Evolutionary conservation across 257 asterid genomes (phyloP).

Genomic region (Nicotiana tomentosiformis): DNA sequence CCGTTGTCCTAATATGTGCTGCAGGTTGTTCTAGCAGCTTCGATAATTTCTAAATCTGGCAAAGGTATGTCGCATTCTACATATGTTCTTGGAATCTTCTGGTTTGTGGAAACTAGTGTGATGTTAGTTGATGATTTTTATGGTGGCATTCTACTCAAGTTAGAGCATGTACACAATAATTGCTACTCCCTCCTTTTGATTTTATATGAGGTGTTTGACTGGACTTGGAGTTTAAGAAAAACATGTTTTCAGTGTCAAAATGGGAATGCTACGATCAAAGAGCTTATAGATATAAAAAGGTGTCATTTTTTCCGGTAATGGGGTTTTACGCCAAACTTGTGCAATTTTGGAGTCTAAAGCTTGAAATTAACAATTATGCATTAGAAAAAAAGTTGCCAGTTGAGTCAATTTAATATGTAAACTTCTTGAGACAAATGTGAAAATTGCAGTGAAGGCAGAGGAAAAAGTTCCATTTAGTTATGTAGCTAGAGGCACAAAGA

Average conservation of each 20-base stretch:
- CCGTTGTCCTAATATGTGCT: not conserved
- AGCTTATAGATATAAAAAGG: not conserved
- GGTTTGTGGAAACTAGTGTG: not conserved
- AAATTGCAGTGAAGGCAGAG: not conserved
- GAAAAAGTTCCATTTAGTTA: not conserved
- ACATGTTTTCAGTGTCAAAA: not conserved
- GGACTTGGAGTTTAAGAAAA: not conserved
- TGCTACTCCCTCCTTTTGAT: not conserved
- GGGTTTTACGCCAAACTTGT: too few relatives aligned
- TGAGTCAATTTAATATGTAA: not conserved
- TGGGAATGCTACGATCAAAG: not conserved
- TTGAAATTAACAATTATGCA: not conserved
- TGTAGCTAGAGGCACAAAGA: not conserved
- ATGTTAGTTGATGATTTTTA: not conserved
- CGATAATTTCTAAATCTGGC: conserved; percentile 79
- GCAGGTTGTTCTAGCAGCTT: conserved; percentile 94
- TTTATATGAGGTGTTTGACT: not conserved
- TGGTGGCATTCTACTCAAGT: not conserved
- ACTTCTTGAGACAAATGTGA: not conserved
- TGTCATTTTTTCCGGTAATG: not conserved
- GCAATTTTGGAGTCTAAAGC: conserved; percentile 1
- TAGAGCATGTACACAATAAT: not conserved
- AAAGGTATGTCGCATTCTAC: conserved; percentile 47
- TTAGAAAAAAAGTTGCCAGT: not conserved
- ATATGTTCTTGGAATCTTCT: not conserved